These are phyloP conservation scores for Salix brachista DNA, from an alignment of 345 rosid genomes.

Conservation along the genomic window DNA sequence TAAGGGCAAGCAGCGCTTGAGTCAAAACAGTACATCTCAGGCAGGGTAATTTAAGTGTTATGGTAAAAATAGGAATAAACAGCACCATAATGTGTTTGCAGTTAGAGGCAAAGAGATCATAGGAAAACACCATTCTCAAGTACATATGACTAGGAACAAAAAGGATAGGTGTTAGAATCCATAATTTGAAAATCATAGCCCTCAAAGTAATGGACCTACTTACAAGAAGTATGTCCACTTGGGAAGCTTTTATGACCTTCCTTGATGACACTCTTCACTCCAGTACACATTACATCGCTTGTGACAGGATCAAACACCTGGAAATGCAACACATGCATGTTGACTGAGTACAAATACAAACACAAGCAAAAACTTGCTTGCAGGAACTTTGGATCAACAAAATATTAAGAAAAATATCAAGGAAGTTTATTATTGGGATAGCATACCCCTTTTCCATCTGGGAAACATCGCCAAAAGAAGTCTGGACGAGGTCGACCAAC, in stretches of 20 bases:
- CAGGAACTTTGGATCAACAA: neutral
- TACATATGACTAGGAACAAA: neutral
- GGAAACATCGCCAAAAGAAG: slow-evolving; percentile 97
- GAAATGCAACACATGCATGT: slow-evolving; percentile 12
- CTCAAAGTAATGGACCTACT: slow-evolving; percentile 23
- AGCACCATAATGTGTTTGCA: neutral
- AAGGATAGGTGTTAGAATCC: neutral
- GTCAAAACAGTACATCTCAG: neutral
- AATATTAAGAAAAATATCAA: neutral
- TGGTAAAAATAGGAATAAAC: neutral
- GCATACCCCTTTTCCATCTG: slow-evolving; percentile 78
- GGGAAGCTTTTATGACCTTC: slow-evolving; percentile 98
- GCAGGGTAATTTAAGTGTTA: neutral
- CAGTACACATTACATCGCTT: slow-evolving; percentile 63
- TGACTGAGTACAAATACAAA: slow-evolving; percentile 12
- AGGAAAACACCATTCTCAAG: slow-evolving; percentile 1
- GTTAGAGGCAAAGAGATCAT: neutral
- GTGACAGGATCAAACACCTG: slow-evolving; percentile 65
- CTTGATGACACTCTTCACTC: slow-evolving; percentile 59
- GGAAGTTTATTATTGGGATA: neutral
- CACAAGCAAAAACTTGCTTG: neutral
- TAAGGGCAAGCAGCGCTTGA: neutral
- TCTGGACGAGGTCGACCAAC: slow-evolving; percentile 97
- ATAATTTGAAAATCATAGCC: neutral
- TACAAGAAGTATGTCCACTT: slow-evolving; percentile 93